phyloP scores from a whole-genome alignment of 2,329 filamentous ascomycete genomes.

The Plectosphaerella plurivora region DNA sequence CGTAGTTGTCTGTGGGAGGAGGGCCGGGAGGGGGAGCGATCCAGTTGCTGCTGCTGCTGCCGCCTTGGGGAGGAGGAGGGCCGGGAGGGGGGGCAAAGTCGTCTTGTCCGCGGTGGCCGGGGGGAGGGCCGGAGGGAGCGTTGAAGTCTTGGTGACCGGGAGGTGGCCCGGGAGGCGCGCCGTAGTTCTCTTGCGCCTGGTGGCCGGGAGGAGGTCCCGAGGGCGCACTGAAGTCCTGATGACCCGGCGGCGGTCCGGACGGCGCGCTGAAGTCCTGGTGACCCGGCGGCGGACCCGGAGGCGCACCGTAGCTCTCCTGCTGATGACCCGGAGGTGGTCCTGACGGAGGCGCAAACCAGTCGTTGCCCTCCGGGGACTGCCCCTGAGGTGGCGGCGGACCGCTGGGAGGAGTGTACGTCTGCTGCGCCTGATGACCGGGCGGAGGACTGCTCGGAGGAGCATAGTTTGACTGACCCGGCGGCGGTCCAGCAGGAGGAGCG shows the following conservation, averaged over 20 bases:
- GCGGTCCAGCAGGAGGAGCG: slow-evolving; percentile 20
- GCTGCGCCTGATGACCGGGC: slow-evolving; percentile 4
- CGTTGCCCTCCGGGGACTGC: slow-evolving; percentile 17
- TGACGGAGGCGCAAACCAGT: slow-evolving; percentile 20
- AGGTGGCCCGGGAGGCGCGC: slow-evolving; percentile 25
- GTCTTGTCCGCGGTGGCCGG: slow-evolving; percentile 2
- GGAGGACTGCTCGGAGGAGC: slow-evolving; percentile 16
- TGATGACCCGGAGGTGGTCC: slow-evolving; percentile 16
- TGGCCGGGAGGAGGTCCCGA: slow-evolving; percentile 18
- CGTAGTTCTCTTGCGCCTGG: slow-evolving; percentile 15
- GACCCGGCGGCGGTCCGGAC: slow-evolving; percentile 22
- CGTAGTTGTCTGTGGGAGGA: slow-evolving; percentile 21
- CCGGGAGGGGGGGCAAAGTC: slow-evolving; percentile 6
- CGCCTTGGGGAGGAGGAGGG: background rate
- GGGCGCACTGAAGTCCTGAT: slow-evolving; percentile 12
- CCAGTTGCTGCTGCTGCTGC: too few relatives aligned
- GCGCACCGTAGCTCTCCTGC: slow-evolving; percentile 12
- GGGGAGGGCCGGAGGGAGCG: slow-evolving; percentile 19
- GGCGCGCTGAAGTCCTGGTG: slow-evolving; percentile 22
- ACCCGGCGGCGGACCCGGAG: slow-evolving; percentile 15
- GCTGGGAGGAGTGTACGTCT: too few relatives aligned
- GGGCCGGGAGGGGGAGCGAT: slow-evolving; percentile 22
- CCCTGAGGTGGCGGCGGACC: too few relatives aligned
- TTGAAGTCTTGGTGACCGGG: slow-evolving; percentile 14
- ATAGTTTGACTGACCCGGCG: slow-evolving; percentile 10